phyloP scores from a whole-genome alignment of 306 rosid species.

The Herpetospermum pedunculosum region DNA sequence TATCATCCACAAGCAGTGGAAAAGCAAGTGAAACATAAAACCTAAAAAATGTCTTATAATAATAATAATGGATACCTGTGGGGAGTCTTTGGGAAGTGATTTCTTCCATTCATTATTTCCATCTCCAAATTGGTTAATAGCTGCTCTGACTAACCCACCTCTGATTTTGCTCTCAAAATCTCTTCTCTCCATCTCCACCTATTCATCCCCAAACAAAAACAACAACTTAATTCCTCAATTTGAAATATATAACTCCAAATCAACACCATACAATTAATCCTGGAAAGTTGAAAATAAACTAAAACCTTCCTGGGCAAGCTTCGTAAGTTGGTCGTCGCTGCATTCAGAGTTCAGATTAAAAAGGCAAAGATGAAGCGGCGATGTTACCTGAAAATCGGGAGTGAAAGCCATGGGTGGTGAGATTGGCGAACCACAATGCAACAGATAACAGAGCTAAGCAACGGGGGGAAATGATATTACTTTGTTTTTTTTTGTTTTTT shows the following conservation, averaged over 20 bases:
- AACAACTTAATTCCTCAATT: background rate
- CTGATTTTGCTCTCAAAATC: slow-evolving; percentile 27
- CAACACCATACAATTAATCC: no score
- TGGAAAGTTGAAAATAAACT: no score
- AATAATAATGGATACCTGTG: slow-evolving; percentile 30
- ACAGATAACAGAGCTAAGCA: background rate
- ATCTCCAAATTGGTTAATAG: slow-evolving; percentile 40
- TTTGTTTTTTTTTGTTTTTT: no score
- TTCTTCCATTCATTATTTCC: slow-evolving; percentile 26
- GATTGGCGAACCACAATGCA: background rate
- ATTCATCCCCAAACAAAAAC: background rate
- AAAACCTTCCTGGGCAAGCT: background rate
- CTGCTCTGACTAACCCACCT: slow-evolving; percentile 45
- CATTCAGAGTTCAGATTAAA: background rate
- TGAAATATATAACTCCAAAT: background rate
- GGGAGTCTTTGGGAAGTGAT: slow-evolving; percentile 19
- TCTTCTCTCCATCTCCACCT: slow-evolving; percentile 45
- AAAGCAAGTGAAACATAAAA: no score
- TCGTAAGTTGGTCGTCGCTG: background rate
- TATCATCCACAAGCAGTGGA: no score
- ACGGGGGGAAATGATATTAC: background rate
- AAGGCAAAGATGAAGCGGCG: background rate
- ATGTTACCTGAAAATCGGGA: background rate
- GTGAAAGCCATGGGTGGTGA: background rate
- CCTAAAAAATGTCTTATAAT: no score